A percentile compares a stretch with the other conserved stretches of the same genome.
Conservation (phyloP, 495 filamentous ascomycete genomes). For the Astrothelium subdiscretum region DNA sequence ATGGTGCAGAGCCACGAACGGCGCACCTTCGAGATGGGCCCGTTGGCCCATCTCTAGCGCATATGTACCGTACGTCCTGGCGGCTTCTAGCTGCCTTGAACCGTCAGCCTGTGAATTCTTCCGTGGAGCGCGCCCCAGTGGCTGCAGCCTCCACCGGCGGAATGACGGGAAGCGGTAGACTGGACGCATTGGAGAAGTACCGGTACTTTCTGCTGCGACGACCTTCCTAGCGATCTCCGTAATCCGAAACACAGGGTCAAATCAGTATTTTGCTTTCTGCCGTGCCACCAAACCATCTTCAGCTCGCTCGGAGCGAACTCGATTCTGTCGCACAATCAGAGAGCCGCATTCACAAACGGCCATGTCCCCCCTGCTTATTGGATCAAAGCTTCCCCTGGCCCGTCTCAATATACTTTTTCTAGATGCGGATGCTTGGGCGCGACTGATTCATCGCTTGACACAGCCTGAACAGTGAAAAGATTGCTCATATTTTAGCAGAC, state of each 20-base stretch:
- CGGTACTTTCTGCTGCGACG: neutral
- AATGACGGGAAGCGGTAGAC: neutral
- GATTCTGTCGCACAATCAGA: neutral
- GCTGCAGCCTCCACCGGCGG: neutral
- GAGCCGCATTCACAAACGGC: neutral
- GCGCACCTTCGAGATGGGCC: neutral
- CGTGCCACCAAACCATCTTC: neutral
- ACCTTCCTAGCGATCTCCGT: neutral
- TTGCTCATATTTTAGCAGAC: too few species aligned
- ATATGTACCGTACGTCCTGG: neutral
- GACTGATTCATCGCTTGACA: neutral
- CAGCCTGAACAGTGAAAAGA: too few species aligned
- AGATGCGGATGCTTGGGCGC: neutral
- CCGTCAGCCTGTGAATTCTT: too few species aligned
- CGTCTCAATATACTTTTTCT: neutral
- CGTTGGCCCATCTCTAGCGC: neutral
- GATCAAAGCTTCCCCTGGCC: neutral
- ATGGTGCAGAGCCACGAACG: neutral
- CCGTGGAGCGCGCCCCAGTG: neutral
- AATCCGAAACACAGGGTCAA: constrained; percentile 2
- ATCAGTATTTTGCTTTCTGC: neutral
- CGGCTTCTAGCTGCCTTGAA: too few species aligned
- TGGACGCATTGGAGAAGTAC: neutral
- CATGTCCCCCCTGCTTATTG: neutral
- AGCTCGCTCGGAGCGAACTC: neutral